Evolutionary conservation across 129 eudicot species (phyloP).

Genomic region (Dittrichia graveolens): DNA sequence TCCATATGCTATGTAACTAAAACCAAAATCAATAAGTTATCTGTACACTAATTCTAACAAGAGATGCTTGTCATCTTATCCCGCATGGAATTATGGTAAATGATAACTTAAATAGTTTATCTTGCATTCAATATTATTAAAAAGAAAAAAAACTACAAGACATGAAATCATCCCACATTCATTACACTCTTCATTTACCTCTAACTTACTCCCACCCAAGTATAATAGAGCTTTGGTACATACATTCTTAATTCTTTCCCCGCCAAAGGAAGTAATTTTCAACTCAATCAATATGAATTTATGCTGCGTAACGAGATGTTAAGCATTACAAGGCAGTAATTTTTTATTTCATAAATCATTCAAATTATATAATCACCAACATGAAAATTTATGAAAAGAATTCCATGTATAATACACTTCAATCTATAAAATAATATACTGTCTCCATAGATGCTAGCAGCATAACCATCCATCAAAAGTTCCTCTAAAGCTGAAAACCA

Average conservation of each 20-base stretch:
- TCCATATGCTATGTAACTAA: background rate
- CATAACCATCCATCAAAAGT: background rate
- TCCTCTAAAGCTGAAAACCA: background rate
- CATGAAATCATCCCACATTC: too few species aligned
- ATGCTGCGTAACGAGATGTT: too few species aligned
- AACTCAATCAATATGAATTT: too few species aligned
- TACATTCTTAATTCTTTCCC: too few species aligned
- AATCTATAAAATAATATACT: background rate
- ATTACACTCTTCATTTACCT: too few species aligned
- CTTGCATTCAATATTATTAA: background rate
- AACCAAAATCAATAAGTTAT: background rate
- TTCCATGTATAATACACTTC: background rate
- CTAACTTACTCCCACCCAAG: too few species aligned
- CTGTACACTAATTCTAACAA: background rate
- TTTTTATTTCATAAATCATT: too few species aligned
- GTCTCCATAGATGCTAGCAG: background rate
- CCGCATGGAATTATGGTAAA: background rate
- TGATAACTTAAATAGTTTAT: background rate
- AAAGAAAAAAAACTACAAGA: background rate
- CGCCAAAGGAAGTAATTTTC: too few species aligned
- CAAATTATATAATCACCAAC: too few species aligned
- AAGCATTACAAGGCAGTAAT: too few species aligned
- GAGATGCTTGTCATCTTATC: background rate
- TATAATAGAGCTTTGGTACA: too few species aligned
- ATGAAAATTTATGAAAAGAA: too few species aligned